A percentile compares a stretch with the other conserved stretches of the same genome.
phyloP scores from a whole-genome alignment of 768 basidiomycete genomes.

The Termitomyces sp. region DNA sequence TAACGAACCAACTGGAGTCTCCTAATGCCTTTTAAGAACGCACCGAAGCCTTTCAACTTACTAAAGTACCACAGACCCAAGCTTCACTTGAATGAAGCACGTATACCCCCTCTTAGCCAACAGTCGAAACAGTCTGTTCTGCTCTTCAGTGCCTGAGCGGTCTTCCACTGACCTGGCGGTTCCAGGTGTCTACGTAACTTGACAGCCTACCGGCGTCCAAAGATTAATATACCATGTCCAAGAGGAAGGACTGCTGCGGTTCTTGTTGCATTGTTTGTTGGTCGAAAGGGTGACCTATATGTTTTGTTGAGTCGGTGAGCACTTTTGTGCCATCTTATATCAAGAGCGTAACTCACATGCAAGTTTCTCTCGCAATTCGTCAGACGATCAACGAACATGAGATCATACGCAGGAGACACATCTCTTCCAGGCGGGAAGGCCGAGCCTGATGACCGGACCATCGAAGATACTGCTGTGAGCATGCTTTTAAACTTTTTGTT shows the following conservation, averaged over 20 bases:
- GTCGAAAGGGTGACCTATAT: conserved; percentile 77
- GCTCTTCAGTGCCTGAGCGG: neutral
- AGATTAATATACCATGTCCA: conserved; percentile 39
- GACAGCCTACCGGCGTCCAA: conserved; percentile 40
- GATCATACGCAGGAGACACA: conserved; percentile 83
- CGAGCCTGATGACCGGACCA: conserved; percentile 58
- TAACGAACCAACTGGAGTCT: neutral
- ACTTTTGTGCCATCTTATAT: neutral
- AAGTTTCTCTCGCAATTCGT: neutral
- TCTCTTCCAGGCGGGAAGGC: conserved; percentile 84
- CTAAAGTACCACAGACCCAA: conserved; percentile 45
- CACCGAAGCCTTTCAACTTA: conserved; percentile 28
- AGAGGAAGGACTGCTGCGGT: conserved; percentile 66
- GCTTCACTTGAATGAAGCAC: conserved; percentile 30
- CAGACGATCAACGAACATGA: conserved; percentile 70
- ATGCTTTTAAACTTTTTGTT: neutral
- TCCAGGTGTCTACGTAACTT: conserved; percentile 55
- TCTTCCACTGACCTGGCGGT: neutral
- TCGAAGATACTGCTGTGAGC: conserved; percentile 80
- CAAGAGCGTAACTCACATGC: neutral
- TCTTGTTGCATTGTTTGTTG: conserved; percentile 81
- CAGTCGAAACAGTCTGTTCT: conserved; percentile 40
- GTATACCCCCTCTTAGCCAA: conserved; percentile 41
- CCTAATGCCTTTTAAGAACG: conserved; percentile 14
- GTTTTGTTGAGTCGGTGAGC: conserved; percentile 78